A percentile compares a stretch with the other conserved stretches of the same genome.
These are phyloP conservation scores for Tolypocladium tropicale DNA, from an alignment of 2,329 filamentous ascomycete species.

Conservation along the genomic window DNA sequence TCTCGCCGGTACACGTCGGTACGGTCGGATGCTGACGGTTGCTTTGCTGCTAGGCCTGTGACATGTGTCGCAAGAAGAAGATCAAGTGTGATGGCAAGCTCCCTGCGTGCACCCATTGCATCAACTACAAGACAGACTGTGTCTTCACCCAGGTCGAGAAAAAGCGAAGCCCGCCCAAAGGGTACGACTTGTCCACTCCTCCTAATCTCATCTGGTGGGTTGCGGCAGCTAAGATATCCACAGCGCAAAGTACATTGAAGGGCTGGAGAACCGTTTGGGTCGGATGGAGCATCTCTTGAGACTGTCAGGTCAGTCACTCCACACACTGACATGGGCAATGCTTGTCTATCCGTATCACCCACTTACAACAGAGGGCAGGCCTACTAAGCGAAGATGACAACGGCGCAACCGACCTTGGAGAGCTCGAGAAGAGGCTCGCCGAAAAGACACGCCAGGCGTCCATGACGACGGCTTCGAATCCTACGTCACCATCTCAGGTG, in stretches of 20 bases:
- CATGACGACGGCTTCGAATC: slow-evolving; percentile 32
- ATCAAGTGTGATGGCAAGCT: slow-evolving; percentile 98
- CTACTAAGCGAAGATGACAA: slow-evolving; percentile 78
- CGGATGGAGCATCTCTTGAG: slow-evolving; percentile 89
- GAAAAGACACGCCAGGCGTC: slow-evolving; percentile 47
- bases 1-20: neutral
- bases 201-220: neutral
- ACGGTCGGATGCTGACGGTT: neutral
- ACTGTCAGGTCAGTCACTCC: slow-evolving; percentile 52
- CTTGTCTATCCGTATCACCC: neutral
- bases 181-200: slow-evolving; percentile 43
- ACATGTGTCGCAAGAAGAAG: slow-evolving; percentile 95
- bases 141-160: slow-evolving; percentile 98
- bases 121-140: slow-evolving; percentile 96
- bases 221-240: slow-evolving; percentile 9
- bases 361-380: slow-evolving; percentile 29
- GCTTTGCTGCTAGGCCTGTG: slow-evolving; percentile 56
- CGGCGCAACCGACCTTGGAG: slow-evolving; percentile 77
- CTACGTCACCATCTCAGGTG: slow-evolving; percentile 40
- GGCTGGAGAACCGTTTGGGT: slow-evolving; percentile 85
- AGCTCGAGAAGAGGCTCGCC: slow-evolving; percentile 65
- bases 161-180: slow-evolving; percentile 94
- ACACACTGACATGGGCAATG: too few relatives aligned
- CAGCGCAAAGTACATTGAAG: slow-evolving; percentile 96
- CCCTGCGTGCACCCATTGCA: slow-evolving; percentile 89